These are phyloP conservation scores for Phenoliferia sp. DNA, from an alignment of 1,284 basidiomycete genomes.

Conservation along the genomic window DNA sequence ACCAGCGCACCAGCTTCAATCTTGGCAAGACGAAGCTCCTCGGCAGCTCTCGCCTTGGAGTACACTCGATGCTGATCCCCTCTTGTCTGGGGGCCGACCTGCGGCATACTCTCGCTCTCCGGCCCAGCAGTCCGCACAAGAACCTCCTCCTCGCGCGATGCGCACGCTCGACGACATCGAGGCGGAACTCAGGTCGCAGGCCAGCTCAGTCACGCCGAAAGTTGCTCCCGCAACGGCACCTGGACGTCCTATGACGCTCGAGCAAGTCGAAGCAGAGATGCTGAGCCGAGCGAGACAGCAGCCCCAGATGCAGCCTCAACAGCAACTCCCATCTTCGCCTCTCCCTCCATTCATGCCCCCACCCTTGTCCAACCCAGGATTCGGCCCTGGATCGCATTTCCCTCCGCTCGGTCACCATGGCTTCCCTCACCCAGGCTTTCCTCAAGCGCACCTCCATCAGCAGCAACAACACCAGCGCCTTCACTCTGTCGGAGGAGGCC, in stretches of 20 bases:
- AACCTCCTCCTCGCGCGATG: slow-evolving; percentile 21
- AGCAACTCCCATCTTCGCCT: slow-evolving; percentile 3
- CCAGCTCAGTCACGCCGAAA: slow-evolving; percentile 41
- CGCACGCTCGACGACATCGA: slow-evolving; percentile 44
- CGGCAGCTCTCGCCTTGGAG: slow-evolving; percentile 27
- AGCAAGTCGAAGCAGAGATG: slow-evolving; percentile 94
- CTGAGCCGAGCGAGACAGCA: slow-evolving; percentile 23
- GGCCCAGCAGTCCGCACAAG: slow-evolving; percentile 11
- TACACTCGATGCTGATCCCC: slow-evolving; percentile 33
- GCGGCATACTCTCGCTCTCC: slow-evolving; percentile 10
- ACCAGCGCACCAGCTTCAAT: slow-evolving; percentile 1
- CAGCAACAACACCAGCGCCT: slow-evolving; percentile 11
- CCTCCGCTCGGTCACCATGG: background rate
- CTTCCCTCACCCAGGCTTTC: background rate
- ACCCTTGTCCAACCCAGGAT: background rate
- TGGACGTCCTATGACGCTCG: slow-evolving; percentile 63
- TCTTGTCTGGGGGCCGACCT: slow-evolving; percentile 16
- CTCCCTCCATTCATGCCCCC: slow-evolving; percentile 29
- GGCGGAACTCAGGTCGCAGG: slow-evolving; percentile 40
- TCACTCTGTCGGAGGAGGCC: background rate
- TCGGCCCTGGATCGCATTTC: background rate
- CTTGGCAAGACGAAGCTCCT: no score
- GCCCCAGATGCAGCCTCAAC: slow-evolving; percentile 11
- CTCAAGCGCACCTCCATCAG: slow-evolving; percentile 16
- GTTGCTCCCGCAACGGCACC: slow-evolving; percentile 12